Evolutionary conservation across 1,284 basidiomycete genomes (phyloP).

Genomic region (Lignosus rhinocerotis): DNA sequence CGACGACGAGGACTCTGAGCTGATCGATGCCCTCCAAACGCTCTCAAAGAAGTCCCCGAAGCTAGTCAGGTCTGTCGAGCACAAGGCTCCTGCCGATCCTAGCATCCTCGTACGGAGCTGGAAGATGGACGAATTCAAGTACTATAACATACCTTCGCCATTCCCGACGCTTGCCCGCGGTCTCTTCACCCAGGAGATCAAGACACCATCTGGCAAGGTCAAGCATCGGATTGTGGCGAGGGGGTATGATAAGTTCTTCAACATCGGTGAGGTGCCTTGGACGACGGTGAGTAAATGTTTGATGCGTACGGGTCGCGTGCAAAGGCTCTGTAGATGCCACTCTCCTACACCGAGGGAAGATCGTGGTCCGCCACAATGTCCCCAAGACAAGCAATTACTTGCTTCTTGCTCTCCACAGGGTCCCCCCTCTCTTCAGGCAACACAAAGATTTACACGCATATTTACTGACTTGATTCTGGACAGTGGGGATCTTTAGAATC

Average conservation of each 20-base stretch:
- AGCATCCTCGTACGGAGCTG: constrained; percentile 70
- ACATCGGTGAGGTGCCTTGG: constrained; percentile 95
- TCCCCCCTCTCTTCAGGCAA: no score
- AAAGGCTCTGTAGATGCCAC: no score
- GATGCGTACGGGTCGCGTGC: no score
- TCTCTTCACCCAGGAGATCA: constrained; percentile 67
- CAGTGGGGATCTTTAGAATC: constrained; percentile 81
- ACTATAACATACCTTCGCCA: constrained; percentile 84
- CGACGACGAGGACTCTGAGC: constrained; percentile 50
- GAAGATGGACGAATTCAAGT: constrained; percentile 97
- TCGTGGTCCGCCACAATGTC: no score
- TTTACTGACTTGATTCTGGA: neutral
- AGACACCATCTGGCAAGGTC: constrained; percentile 31
- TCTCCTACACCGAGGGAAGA: no score
- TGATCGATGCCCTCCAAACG: constrained; percentile 52
- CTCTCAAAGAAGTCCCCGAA: constrained; percentile 57
- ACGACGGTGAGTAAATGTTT: constrained; percentile 65
- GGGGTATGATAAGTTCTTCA: constrained; percentile 99
- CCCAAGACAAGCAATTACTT: no score
- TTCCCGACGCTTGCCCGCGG: constrained; percentile 92
- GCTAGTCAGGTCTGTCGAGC: constrained; percentile 56
- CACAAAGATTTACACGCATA: neutral
- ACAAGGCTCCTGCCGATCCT: constrained; percentile 56
- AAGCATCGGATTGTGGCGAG: constrained; percentile 80
- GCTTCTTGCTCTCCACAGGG: no score